Base-by-base conservation (phyloP, 345 rosid species). In the Arabidopsis arenosa region DNA sequence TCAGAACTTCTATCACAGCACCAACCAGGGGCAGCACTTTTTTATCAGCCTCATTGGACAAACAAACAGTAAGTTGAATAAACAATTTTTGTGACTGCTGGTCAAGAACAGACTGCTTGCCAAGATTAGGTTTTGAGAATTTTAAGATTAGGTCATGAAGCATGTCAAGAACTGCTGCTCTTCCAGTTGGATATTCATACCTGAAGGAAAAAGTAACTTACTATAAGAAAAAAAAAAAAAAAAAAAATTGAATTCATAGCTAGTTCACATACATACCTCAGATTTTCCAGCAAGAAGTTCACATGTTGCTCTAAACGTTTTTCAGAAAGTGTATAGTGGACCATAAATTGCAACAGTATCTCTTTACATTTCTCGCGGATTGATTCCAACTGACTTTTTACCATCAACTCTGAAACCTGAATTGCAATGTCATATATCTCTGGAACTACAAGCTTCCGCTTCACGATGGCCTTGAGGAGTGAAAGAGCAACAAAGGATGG, bases 141-240 rank as follows among this genome's bases (percentile, higher is more conserved):
- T 95, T 89, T 58, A 69, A 75, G 63, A 92, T 81, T 13, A 95
- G 87, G 10, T 87, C 85, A 53, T 83, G 83, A 28, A 95, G 92
- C 96, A 88, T 90, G 80, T 87, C 93, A 74, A 95, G 93, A 36
- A 90, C 97, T 56, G 97, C 91, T 76, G 86, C 85, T 84, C 97
- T 89, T 78, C 99, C 99, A 75, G 86, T 83, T 74, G 91, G 62
- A 88, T 87, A 86, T 76, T 87, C 88, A 65, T 90, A 95, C 78
- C 98, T 94, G 85, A 77, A 81, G 67, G 60, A 70, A 7, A 73
- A 32, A 43, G 52, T 35, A 44, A 66, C 43, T 62, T 5, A 47
- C 17, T 18, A 57, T 43, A 51, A 18, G 36, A 68, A 79, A 68
- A 35, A n/a, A 21, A 45, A 62, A n/a, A 21, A 45, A 62, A 62